Evolutionary conservation across 495 filamentous ascomycete genomes (phyloP), one percentile per base, ranked within the genome.

Genomic region (Xylaria flabelliformis): DNA sequence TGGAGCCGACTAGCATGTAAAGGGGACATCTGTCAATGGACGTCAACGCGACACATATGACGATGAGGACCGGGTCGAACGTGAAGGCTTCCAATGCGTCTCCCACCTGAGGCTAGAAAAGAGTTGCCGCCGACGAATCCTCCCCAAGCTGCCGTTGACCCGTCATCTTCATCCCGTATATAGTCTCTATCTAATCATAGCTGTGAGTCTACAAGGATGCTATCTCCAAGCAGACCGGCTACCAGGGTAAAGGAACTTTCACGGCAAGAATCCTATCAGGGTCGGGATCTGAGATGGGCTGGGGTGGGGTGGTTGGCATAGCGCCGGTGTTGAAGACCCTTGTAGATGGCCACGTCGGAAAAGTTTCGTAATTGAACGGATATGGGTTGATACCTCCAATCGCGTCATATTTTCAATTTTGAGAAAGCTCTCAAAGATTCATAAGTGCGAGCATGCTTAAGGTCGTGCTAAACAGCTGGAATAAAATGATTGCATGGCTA

Each of bases 1-100:
- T 72, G 7, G 70, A 72, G 63, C 70, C 70, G n/a, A 72, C 70
- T 41, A 67, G 70, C 70, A 51, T 71, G 69, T 65, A 58, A 51
- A 72, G 26, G 36, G 58, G 50, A 56, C 15, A 26, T 34, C 26
- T 21, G 21, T 58, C 7, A 39, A 64, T 19, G 42, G 19, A 21
- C 34, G 17, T 59, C 34, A 64, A 42, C 36, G 26, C 61, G 59
- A 51, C 10, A 46, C 34, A 17, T 15, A 53, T 32, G 44, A 71
- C 48, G 59, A 32, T 48, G 61, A 51, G 44, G 36, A 34, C 19
- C 17, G 24, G 24, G 0, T 56, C 12, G 58, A 17, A 51, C 24
- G 34, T 41, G 44, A 39, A 46, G 44, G 55, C 21, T 36, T 56
- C 34, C 32, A 48, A 34, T 21, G 44, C 48, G 6, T 50, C n/a